Evolutionary conservation across 345 rosid genomes (phyloP), one percentile per base, ranked within the genome.

Genomic region (Aegle marmelos): DNA sequence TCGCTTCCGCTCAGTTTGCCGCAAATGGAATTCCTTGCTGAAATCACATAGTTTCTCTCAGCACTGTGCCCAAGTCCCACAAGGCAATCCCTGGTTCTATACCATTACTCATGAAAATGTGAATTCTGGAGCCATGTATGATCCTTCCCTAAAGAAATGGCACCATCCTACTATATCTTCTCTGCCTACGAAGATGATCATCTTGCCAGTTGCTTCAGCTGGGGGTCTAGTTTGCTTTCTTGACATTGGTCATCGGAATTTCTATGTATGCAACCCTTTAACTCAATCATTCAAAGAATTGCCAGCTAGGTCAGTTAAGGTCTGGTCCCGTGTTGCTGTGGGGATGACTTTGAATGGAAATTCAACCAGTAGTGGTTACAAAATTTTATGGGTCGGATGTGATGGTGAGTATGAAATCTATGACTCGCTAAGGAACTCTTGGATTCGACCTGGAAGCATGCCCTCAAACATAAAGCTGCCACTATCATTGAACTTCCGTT

Each of bases 161-260:
- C 87, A 90, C 88, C 92, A 92, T 72, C 97, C 93, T 0, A 63
- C 92, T 13, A 85, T 91, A 79, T 87, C 94, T 70, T 86, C 82
- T 59, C 87, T 94, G 19, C 97, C 97, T 37, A 76, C 84, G 25
- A 96, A 93, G 90, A 85, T 82, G 79, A 87, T 92, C 27, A 86
- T 90, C 81, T 75, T 94, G 80, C 99, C 97, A 27, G 94, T 94
- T 84, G 95, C 99, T 79, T 92, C 98, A 21, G 97, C 97, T 1
- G 99, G 99, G 59, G 99, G 99, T 64, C 89, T 96, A 31, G 95
- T 96, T 59, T 96, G 98, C 88, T 92, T 96, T 89, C 90, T 96
- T 53, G 99, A 96, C 83, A 90, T 91, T 58, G 97, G 97, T 70
- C 97, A 94, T 56, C 80, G 92, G 28, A 96, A 91, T 81, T 96